A percentile compares a stretch with the other conserved stretches of the same genome.
These are phyloP conservation scores for Calocybe cyanea DNA, from an alignment of 768 basidiomycete genomes.

Conservation along the genomic window DNA sequence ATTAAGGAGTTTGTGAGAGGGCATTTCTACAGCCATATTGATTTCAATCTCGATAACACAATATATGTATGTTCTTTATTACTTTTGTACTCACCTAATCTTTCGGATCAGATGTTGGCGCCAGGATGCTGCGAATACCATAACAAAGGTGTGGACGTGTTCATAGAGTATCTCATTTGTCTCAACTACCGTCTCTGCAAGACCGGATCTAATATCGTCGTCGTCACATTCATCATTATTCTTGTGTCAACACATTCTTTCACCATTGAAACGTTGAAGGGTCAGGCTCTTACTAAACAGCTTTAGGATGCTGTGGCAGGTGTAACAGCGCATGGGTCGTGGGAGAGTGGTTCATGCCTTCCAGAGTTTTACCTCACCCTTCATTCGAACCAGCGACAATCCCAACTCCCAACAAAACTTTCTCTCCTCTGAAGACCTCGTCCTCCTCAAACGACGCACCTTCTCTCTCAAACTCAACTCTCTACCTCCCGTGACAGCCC, in stretches of 20 bases:
- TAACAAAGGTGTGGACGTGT: slow-evolving; percentile 99
- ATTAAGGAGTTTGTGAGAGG: slow-evolving; percentile 98
- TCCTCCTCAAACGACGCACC: slow-evolving; percentile 91
- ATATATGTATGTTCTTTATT: slow-evolving; percentile 56
- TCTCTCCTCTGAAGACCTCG: slow-evolving; percentile 88
- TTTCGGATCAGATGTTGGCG: slow-evolving; percentile 81
- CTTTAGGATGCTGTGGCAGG: slow-evolving; percentile 89
- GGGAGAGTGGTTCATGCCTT: slow-evolving; percentile 50
- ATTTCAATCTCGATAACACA: slow-evolving; percentile 93
- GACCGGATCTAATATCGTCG: slow-evolving; percentile 68
- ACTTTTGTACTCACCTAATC: not conserved
- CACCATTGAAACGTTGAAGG: slow-evolving; percentile 94
- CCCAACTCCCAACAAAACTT: slow-evolving; percentile 71
- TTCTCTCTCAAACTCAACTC: slow-evolving; percentile 94
- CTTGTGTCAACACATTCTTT: slow-evolving; percentile 95
- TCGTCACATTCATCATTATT: slow-evolving; percentile 99
- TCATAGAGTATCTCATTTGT: slow-evolving; percentile 93
- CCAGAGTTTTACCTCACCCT: no score
- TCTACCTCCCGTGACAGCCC: slow-evolving; percentile 92
- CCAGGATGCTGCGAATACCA: slow-evolving; percentile 99
- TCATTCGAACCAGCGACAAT: slow-evolving; percentile 68
- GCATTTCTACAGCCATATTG: slow-evolving; percentile 97
- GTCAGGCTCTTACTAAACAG: slow-evolving; percentile 96
- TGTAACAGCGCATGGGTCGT: slow-evolving; percentile 90
- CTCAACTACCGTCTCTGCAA: slow-evolving; percentile 53